These are phyloP conservation scores for Fraxinus albicans DNA, from an alignment of 305 asterid species.

Conservation along the genomic window DNA sequence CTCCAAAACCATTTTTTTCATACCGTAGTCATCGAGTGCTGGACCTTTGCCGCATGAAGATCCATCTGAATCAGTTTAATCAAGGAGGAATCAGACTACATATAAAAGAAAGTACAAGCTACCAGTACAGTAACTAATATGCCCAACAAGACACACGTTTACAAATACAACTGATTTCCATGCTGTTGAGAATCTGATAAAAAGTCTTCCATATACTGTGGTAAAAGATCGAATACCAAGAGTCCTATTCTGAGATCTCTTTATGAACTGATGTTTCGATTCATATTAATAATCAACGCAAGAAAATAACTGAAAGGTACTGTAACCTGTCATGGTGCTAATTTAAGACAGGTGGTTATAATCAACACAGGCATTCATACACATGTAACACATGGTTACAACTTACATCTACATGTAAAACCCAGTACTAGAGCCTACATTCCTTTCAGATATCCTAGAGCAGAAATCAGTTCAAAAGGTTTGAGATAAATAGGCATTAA, in stretches of 20 bases:
- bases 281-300: background rate
- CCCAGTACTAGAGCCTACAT: background rate
- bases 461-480: background rate
- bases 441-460: background rate
- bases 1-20: conserved; percentile 24
- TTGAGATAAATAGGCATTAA: background rate
- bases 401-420: background rate
- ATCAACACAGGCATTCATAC: background rate
- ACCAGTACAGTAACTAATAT: background rate
- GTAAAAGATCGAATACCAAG: background rate
- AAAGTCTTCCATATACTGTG: background rate
- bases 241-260: background rate
- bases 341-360: background rate
- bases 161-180: background rate
- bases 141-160: background rate
- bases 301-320: background rate
- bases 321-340: background rate
- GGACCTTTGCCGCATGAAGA: conserved; percentile 27
- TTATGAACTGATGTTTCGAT: background rate
- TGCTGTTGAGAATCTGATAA: background rate
- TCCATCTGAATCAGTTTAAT: conserved; percentile 30
- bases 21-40: conserved; percentile 18
- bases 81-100: conserved; percentile 13
- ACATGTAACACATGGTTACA: background rate
- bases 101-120: background rate